phyloP scores from a whole-genome alignment of 768 basidiomycete genomes.

The Neoboletus magnificus region DNA sequence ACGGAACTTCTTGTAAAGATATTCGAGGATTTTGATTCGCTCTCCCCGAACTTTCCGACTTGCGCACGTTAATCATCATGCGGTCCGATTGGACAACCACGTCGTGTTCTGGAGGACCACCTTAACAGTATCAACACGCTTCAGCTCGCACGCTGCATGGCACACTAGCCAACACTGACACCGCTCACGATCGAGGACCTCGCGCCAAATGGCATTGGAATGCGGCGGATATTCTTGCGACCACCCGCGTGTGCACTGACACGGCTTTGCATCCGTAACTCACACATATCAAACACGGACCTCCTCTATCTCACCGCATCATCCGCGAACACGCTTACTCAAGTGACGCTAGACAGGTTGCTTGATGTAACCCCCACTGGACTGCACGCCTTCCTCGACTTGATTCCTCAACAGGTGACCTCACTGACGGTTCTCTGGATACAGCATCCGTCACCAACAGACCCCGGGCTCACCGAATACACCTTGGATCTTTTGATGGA shows the following conservation, averaged over 20 bases:
- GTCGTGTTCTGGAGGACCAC: no score
- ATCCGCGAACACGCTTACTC: background rate
- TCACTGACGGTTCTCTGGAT: background rate
- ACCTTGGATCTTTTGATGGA: background rate
- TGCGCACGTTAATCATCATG: background rate
- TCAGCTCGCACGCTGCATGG: background rate
- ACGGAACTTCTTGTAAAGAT: conserved; percentile 1
- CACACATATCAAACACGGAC: background rate
- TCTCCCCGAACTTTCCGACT: background rate
- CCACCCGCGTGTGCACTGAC: background rate
- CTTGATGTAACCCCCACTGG: background rate
- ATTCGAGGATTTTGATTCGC: background rate
- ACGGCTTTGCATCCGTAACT: background rate
- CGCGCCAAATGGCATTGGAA: no score
- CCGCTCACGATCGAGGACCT: background rate
- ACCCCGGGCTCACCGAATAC: background rate
- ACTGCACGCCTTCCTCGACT: background rate
- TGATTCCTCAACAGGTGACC: background rate
- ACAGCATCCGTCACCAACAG: no score
- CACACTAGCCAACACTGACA: background rate
- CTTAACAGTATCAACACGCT: background rate
- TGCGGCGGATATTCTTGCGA: no score
- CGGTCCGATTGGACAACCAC: no score
- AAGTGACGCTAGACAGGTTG: background rate
- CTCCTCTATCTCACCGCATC: background rate